phyloP scores from a whole-genome alignment of 2,329 filamentous ascomycete species.

The Aspergillus arachidicola region DNA sequence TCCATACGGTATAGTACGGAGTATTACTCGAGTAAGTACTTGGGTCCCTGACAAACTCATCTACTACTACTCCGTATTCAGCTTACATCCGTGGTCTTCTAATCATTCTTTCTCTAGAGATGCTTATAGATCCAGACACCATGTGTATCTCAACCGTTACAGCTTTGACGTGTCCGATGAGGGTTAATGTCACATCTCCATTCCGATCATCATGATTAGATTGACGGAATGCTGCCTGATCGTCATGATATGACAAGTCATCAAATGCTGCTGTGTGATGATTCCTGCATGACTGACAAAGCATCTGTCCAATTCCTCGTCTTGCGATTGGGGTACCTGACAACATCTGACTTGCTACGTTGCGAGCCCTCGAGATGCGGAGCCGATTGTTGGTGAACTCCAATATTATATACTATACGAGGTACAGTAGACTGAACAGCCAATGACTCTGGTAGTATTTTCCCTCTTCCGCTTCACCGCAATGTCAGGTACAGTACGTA shows the following conservation, averaged over 20 bases:
- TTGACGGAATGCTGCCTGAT: conserved; percentile 11
- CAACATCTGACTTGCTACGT: background rate
- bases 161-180: background rate
- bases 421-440: background rate
- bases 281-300: background rate
- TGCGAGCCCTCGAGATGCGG: background rate
- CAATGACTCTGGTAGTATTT: background rate
- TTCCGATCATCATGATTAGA: conserved; percentile 12
- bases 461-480: background rate
- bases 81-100: background rate
- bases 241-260: background rate
- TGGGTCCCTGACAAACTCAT: background rate
- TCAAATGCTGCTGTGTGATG: background rate
- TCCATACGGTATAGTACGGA: conserved; percentile 7
- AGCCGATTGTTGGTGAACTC: background rate
- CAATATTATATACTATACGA: background rate
- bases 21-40: background rate
- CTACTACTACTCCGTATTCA: too few species aligned
- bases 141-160: too few species aligned
- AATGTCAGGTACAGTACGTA: background rate
- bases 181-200: background rate
- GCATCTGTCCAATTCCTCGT: background rate
- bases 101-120: too few species aligned
- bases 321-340: background rate
- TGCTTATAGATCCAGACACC: too few species aligned